phyloP scores from a whole-genome alignment of 2,329 filamentous ascomycete genomes.

The Cladosporium sp. region DNA sequence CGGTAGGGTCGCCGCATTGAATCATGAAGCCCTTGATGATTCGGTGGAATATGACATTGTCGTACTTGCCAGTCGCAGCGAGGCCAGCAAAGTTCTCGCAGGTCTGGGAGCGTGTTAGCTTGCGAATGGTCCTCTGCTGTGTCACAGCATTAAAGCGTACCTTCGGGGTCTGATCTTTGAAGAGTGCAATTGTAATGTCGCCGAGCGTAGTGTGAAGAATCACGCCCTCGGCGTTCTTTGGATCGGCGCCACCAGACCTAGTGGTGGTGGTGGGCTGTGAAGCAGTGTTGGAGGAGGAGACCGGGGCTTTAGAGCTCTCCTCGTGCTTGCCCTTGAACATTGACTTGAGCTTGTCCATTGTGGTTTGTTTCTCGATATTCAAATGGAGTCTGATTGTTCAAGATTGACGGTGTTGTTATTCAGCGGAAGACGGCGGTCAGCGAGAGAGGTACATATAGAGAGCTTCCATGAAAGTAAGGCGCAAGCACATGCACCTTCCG shows the following conservation, averaged over 20 bases:
- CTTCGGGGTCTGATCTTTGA: slow-evolving; percentile 29
- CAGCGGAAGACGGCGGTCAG: not conserved
- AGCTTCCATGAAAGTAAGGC: too few relatives aligned
- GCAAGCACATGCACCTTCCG: too few relatives aligned
- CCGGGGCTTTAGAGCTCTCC: not conserved
- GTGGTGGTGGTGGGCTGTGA: not conserved
- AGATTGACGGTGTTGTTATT: not conserved
- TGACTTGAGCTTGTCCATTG: slow-evolving; percentile 12
- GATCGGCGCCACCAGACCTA: slow-evolving; percentile 5
- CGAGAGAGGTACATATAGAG: not conserved
- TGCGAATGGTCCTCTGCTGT: not conserved
- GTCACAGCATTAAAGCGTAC: slow-evolving; percentile 15
- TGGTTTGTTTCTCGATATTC: not conserved
- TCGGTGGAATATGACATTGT: slow-evolving; percentile 34
- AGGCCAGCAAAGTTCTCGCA: slow-evolving; percentile 34
- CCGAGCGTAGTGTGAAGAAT: slow-evolving; percentile 31
- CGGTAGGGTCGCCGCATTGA: slow-evolving; percentile 53
- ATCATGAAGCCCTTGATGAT: slow-evolving; percentile 91
- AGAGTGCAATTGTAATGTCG: slow-evolving; percentile 32
- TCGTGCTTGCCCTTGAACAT: slow-evolving; percentile 5
- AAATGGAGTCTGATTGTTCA: not conserved
- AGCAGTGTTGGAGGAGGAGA: not conserved
- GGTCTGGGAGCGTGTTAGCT: slow-evolving; percentile 19
- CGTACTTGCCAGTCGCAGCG: slow-evolving; percentile 31
- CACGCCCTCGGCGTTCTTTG: slow-evolving; percentile 24